Evolutionary conservation across 176 grass and related monocot genomes (phyloP), one percentile per base, ranked within the genome.

Genomic region (Pontederia paniculata): DNA sequence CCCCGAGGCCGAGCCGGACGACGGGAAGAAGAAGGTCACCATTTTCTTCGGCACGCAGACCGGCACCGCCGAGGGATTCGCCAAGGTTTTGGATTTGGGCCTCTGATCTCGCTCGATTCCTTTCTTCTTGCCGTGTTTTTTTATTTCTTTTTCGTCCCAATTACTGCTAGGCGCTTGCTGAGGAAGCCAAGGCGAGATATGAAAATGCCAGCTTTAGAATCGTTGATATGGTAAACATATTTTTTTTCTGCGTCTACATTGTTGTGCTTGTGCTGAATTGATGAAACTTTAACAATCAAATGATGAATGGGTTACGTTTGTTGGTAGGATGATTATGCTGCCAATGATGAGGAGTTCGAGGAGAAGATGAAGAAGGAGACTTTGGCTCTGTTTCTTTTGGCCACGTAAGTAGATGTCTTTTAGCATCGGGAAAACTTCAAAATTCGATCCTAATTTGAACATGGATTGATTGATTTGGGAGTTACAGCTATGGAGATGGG

Each of bases 11-110:
- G 74, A 77, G 19, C 25, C 54, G 12, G 78, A 88, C 21, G 75
- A 80, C 41, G 77, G 79, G 48, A 85, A 68, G 74, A 94, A 81
- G 74, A 74, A 65, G 62, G 80, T 88, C 60, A 48, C 83, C 22
- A 44, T 98, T 21, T 74, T 98, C 66, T 93, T 88, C 69, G 94
- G 83, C 31, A 91, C 94, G 55, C 87, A 98, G 73, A 93, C 83
- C 18, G 78, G 87, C 45, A 93, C 94, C 22, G 80, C 87, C 21
- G 94, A 98, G 70, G 83, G 94, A 1, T 98, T 93, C 86, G 86
- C 91, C 56, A 95, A 95, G 85, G 85, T 89, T 58, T 22, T n/a
- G 57, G 10, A 12, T 54, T 56, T n/a, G 15, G 23, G 65, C 23
- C 10, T 23, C 7, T 7, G 47, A 43, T 57, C 37, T 21, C 31